Evolutionary conservation across 192 early-diverging fungal species (phyloP), one percentile per base, ranked within the genome.

Genomic region (Entomortierella lignicola): DNA sequence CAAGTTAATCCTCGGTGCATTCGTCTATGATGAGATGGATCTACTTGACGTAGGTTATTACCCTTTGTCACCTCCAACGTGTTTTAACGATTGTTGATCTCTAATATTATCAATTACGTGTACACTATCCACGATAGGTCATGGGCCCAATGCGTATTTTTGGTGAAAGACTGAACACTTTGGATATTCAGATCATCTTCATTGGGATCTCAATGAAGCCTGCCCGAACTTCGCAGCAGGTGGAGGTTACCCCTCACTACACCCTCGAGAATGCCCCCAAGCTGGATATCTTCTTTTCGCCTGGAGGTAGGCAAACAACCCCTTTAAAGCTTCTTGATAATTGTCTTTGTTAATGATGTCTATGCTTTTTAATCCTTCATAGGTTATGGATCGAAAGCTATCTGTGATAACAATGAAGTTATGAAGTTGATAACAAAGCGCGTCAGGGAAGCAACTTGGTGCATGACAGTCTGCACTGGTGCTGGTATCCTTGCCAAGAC

Each of bases 401-500:
- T 77, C 11, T 51, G 69, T 7, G 48, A 71, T 27, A 47, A 60
- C 15, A 13, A 27, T 0, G 56, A 60, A 2, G 32, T 67, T 13
- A 56, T 74, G 41, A 34, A 34, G 8, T 21, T 51, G 64, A 27
- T 74, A 41, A 67, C 23, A 37, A 23, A 43, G 6, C 63, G 65
- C 31, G 26, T 67, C 7, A 23, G 61, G 31, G 64, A 48, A 21
- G 27, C 72, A 13, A 74, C 58, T 20, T 74, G 72, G 72, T 47
- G 69, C 39, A 64, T 81, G 63, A 72, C 69, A 21, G 82, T 88
- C 13, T 88, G 87, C 69, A 88, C 82, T 30, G 87, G 85, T 23
- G 55, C 81, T 25, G 68, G 79, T 10, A 39, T 88, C 12, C 51
- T 82, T 8, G 85, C 87, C 29, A 82, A 72, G 23, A 80, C 84